Conservation (phyloP, 495 filamentous ascomycete species). For the Aspergillus kassunensis region DNA sequence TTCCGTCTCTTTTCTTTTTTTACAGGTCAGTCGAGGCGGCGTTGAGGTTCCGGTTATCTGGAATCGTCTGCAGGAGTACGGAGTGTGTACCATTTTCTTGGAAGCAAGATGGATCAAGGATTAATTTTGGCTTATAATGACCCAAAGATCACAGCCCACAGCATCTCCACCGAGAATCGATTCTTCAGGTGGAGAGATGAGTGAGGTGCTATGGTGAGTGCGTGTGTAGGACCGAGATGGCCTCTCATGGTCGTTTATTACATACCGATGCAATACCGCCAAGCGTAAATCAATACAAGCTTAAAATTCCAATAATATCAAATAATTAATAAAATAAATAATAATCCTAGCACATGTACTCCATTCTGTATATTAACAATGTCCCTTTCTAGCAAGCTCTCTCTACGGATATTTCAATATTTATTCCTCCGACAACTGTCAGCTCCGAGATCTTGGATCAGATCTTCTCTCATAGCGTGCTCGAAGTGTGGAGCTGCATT, state of each 20-base stretch:
- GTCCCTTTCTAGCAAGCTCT: neutral
- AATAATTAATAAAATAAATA: slow-evolving; percentile 8
- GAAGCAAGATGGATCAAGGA: neutral
- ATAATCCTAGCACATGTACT: neutral
- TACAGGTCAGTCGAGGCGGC: too few species aligned
- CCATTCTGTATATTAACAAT: neutral
- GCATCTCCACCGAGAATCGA: too few species aligned
- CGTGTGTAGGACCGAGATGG: neutral
- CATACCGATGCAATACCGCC: slow-evolving; percentile 11
- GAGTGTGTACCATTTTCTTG: slow-evolving; percentile 4
- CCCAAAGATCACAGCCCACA: slow-evolving; percentile 12
- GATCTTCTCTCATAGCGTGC: slow-evolving; percentile 46
- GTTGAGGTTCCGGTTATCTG: neutral
- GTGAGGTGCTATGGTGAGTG: too few species aligned
- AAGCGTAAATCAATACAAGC: slow-evolving; percentile 6
- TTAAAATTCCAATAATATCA: slow-evolving; percentile 10
- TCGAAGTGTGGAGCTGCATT: slow-evolving; percentile 30
- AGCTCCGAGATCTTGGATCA: slow-evolving; percentile 49
- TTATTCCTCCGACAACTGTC: slow-evolving; percentile 39
- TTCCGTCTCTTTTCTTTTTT: slow-evolving; percentile 10
- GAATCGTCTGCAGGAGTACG: neutral
- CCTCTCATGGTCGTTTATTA: neutral
- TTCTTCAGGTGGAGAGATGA: neutral
- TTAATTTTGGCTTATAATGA: slow-evolving; percentile 11
- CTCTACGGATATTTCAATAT: slow-evolving; percentile 6